A percentile compares a stretch with the other conserved stretches of the same genome.
Evolutionary conservation across 768 basidiomycete species (phyloP).

Genomic region (Gloeophyllum trabeum): DNA sequence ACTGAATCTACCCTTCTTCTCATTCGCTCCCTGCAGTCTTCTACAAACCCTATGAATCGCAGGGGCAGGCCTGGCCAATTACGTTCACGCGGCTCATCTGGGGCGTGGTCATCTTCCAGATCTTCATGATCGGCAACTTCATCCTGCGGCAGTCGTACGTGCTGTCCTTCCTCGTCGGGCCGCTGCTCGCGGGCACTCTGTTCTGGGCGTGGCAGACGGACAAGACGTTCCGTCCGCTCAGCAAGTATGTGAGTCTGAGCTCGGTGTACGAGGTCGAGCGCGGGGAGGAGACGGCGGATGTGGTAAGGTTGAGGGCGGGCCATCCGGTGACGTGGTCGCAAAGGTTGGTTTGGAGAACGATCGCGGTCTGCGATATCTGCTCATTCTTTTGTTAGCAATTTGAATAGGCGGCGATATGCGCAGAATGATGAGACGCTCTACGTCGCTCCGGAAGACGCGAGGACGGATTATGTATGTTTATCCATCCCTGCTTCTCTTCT

Average conservation of each 20-base stretch:
- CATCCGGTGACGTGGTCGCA: slow-evolving; percentile 87
- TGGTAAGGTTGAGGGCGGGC: slow-evolving; percentile 61
- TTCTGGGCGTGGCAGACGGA: slow-evolving; percentile 77
- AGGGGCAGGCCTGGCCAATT: slow-evolving; percentile 96
- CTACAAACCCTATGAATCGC: slow-evolving; percentile 97
- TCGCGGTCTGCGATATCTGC: background rate
- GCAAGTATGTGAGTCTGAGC: slow-evolving; percentile 76
- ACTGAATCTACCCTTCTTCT: background rate
- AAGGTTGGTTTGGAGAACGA: slow-evolving; percentile 36
- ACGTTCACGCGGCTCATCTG: slow-evolving; percentile 88
- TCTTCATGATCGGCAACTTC: slow-evolving; percentile 98
- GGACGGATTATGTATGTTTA: slow-evolving; percentile 74
- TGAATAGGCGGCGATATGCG: slow-evolving; percentile 82
- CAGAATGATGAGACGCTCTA: slow-evolving; percentile 92
- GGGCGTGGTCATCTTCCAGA: slow-evolving; percentile 86
- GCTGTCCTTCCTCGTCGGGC: slow-evolving; percentile 53
- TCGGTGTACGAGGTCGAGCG: slow-evolving; percentile 84
- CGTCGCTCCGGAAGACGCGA: slow-evolving; percentile 88
- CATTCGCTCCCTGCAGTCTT: slow-evolving; percentile 65
- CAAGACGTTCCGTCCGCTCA: slow-evolving; percentile 56
- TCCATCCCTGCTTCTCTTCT: background rate
- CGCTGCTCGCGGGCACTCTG: slow-evolving; percentile 65
- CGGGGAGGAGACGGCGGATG: slow-evolving; percentile 77
- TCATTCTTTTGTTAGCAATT: slow-evolving; percentile 35
- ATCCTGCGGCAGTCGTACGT: slow-evolving; percentile 51